Evolutionary conservation across 148 eudicot species (phyloP).

Genomic region (Heliosperma pusillum): DNA sequence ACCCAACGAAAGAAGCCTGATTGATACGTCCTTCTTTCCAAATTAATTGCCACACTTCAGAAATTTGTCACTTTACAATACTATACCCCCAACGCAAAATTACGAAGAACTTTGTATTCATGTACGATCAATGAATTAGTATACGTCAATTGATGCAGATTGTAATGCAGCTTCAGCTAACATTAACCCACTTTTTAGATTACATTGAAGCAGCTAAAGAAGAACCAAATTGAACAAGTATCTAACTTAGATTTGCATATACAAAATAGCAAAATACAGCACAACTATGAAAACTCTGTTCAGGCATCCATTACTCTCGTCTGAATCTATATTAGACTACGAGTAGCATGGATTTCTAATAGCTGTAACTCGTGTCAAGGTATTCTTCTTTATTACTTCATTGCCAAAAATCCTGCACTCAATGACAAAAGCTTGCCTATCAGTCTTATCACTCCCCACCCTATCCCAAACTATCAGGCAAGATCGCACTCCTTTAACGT

Average conservation of each 20-base stretch:
- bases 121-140: neutral
- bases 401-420: too few relatives aligned
- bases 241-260: neutral
- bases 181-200: neutral
- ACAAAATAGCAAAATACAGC: neutral
- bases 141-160: neutral
- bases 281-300: neutral
- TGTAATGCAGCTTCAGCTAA: slow-evolving; percentile 1
- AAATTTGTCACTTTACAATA: too few relatives aligned
- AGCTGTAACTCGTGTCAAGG: too few relatives aligned
- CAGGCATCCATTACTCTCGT: neutral
- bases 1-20: neutral
- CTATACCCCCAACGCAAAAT: too few relatives aligned
- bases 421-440: too few relatives aligned
- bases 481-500: neutral
- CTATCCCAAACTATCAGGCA: too few relatives aligned
- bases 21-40: neutral
- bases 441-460: too few relatives aligned
- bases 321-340: too few relatives aligned
- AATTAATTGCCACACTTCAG: too few relatives aligned
- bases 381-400: too few relatives aligned
- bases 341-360: too few relatives aligned
- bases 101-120: neutral
- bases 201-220: neutral
- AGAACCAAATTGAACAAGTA: neutral